Evolutionary conservation across 176 grass and related monocot genomes (phyloP).

Genomic region (Elaeis guineensis): DNA sequence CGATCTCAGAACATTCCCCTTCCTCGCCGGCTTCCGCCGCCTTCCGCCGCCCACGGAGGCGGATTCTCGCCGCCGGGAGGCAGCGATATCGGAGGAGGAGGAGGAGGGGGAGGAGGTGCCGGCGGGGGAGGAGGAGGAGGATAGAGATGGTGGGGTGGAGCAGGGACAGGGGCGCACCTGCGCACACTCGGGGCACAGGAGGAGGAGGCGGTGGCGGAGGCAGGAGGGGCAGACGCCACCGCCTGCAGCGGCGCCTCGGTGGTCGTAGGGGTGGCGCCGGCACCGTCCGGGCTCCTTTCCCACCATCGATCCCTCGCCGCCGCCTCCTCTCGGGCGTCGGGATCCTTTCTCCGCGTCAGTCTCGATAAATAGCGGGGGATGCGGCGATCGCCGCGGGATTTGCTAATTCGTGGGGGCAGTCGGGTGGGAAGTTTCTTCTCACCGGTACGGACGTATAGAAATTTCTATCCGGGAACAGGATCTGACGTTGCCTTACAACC

Average conservation of each 20-base stretch:
- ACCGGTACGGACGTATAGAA: too few relatives aligned
- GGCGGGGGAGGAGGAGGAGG: constrained; percentile 15
- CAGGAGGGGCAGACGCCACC: constrained; percentile 61
- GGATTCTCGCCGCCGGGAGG: constrained; percentile 3
- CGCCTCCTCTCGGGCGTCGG: too few relatives aligned
- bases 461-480: too few relatives aligned
- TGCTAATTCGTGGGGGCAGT: too few relatives aligned
- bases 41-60: constrained; percentile 28
- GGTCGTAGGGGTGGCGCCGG: constrained; percentile 45
- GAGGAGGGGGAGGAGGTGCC: constrained; percentile 51
- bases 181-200: constrained; percentile 70
- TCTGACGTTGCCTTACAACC: too few relatives aligned
- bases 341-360: too few relatives aligned
- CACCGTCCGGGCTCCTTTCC: constrained; percentile 25
- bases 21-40: constrained; percentile 13
- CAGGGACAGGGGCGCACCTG: constrained; percentile 45
- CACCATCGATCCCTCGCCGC: too few relatives aligned
- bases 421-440: too few relatives aligned
- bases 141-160: constrained; percentile 12
- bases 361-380: too few relatives aligned
- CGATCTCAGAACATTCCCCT: too few relatives aligned
- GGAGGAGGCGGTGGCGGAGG: constrained; percentile 63
- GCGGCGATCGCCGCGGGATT: too few relatives aligned
- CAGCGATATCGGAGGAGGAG: constrained; percentile 31
- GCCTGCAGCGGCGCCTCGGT: background rate